Evolutionary conservation across 805 yeast genomes (phyloP).

Genomic region (Lipomyces kockii): DNA sequence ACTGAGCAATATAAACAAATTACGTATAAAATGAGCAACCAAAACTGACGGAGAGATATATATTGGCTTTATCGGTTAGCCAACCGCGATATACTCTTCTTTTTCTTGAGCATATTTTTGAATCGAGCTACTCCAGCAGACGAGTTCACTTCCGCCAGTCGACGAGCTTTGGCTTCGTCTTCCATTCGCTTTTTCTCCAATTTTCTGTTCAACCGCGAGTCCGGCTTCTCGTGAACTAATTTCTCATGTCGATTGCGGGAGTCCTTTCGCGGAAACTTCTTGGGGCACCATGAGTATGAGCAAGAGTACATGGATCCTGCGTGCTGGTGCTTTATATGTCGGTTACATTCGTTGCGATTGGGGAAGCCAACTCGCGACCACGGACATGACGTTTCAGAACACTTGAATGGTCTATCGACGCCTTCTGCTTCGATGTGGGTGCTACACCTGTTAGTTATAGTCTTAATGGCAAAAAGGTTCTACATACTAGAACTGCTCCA

Average conservation of each 20-base stretch:
- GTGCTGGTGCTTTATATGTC: constrained; percentile 46
- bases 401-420: constrained; percentile 46
- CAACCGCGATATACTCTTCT: constrained; percentile 4
- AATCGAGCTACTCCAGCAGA: background rate
- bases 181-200: constrained; percentile 44
- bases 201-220: constrained; percentile 46
- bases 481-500: constrained; percentile 41
- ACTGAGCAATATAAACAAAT: too few species aligned
- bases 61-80: background rate
- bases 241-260: constrained; percentile 46
- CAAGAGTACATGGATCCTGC: constrained; percentile 35
- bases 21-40: background rate
- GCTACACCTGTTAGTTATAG: constrained; percentile 28
- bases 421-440: constrained; percentile 47
- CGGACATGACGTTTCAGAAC: constrained; percentile 48
- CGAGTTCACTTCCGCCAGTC: background rate
- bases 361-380: constrained; percentile 52
- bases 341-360: constrained; percentile 46
- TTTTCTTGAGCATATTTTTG: background rate
- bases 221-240: constrained; percentile 49
- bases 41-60: background rate
- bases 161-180: constrained; percentile 17
- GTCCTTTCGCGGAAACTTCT: constrained; percentile 44
- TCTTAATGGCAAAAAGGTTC: background rate
- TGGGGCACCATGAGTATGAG: constrained; percentile 36